phyloP scores from a whole-genome alignment of 352 stramenopile genomes.

The Stramenopiles sp. region DNA sequence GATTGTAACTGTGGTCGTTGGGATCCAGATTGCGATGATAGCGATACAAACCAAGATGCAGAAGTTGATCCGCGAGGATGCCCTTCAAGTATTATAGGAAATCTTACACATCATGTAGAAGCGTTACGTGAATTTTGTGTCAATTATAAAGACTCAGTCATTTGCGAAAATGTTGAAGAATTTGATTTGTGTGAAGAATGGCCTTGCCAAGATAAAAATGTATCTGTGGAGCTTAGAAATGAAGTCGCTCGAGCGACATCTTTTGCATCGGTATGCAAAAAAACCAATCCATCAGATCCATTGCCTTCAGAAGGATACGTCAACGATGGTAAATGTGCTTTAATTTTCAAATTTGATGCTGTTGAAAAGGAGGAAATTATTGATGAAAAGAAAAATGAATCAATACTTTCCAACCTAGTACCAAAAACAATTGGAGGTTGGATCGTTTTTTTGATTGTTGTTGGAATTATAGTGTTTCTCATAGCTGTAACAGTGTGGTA shows the following conservation, averaged over 20 bases:
- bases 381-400: not conserved
- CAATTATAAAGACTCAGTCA: not conserved
- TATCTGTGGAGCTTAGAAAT: not conserved
- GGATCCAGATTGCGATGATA: not conserved
- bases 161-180: not conserved
- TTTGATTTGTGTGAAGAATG: not conserved
- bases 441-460: not conserved
- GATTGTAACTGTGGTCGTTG: not conserved
- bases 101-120: not conserved
- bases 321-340: not conserved
- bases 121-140: not conserved
- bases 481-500: not conserved
- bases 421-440: not conserved
- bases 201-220: not conserved
- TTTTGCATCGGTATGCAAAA: not conserved
- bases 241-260: not conserved
- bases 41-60: not conserved
- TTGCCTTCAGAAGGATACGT: not conserved
- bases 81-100: not conserved
- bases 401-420: not conserved
- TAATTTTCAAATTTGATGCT: not conserved
- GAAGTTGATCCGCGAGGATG: not conserved
- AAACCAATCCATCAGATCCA: not conserved
- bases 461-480: not conserved
- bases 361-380: not conserved